Evolutionary conservation across 306 rosid species (phyloP), one percentile per base, ranked within the genome.

Genomic region (Sicyos edulis): DNA sequence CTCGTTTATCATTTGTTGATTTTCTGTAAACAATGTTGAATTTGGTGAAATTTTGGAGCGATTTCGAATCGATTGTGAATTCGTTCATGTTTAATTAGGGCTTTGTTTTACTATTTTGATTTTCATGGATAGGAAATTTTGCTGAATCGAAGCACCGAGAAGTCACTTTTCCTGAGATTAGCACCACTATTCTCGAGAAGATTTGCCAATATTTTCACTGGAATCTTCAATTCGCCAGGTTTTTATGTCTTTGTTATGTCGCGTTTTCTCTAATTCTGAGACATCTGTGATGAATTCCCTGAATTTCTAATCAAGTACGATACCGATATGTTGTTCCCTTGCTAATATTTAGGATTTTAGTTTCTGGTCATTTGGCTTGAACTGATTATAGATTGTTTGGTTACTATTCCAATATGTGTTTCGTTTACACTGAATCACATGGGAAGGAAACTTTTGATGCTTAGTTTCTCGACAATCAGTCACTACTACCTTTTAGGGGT

Each of bases 191-290:
- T 79, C 97, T 95, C 32, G 99, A 95, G 86, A 95, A 95, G 85
- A 91, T 95, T 76, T 95, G 99, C 81, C 93, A 95, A 86, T 95
- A 91, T 72, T 95, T 91, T 76, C 81, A 91, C 78, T 95, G 99
- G 99, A 89, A 91, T 78, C 97, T 95, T 70, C 96, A 91, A 78
- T 95, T 86, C 69, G 96, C 97, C 50, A 89, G 96, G 97, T 95
- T 77, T 16, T 61, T 15, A 56, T 80, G 40, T 55, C 51, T 22
- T 74, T 61, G 11, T 45, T 2, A 2, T 57, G 75, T 50, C 64
- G 0, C 0, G 0, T 72, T 47, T 21, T 10, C 71, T 65, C 22
- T 22, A 6, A 2, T 56, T 62, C 29, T 1, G 49, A 8, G 10
- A 19, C 21, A 2, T 44, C 54, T 5, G 52, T 0, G 34, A 42